Percentiles rank a stretch among this genome's conserved stretches.
Conservation (phyloP, 1,284 basidiomycete species). For the Cutaneotrichosporon dermatis region DNA sequence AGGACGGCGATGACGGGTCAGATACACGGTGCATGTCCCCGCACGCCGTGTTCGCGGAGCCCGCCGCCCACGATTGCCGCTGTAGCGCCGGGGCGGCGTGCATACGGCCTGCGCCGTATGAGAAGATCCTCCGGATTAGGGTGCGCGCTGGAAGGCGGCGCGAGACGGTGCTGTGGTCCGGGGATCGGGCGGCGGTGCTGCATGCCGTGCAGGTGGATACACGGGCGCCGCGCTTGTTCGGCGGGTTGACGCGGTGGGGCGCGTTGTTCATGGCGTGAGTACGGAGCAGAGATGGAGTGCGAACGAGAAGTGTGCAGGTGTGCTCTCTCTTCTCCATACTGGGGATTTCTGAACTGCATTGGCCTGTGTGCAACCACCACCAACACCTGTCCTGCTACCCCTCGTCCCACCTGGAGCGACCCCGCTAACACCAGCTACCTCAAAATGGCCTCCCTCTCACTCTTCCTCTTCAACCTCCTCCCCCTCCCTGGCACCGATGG, state of each 20-base stretch:
- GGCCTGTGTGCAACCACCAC: too few species aligned
- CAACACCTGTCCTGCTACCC: too few species aligned
- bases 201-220: conserved; percentile 28
- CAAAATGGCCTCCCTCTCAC: conserved; percentile 36
- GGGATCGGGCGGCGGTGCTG: conserved; percentile 27
- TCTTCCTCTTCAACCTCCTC: conserved; percentile 46
- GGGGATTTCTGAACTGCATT: too few species aligned
- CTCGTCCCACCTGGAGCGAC: too few species aligned
- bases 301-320: too few species aligned
- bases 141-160: conserved; percentile 2
- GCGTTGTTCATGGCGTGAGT: conserved; percentile 35
- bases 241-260: conserved; percentile 25
- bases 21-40: conserved; percentile 29
- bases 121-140: conserved; percentile 34
- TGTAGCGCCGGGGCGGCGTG: conserved; percentile 30
- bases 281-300: too few species aligned
- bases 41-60: conserved; percentile 26
- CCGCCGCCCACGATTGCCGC: background rate
- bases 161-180: conserved; percentile 35
- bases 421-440: conserved; percentile 29
- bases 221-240: conserved; percentile 23
- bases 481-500: conserved; percentile 43
- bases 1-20: conserved; percentile 12
- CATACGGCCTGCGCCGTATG: conserved; percentile 23
- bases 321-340: too few species aligned